Evolutionary conservation across 2,329 filamentous ascomycete species (phyloP), one percentile per base, ranked within the genome.

Genomic region (Scolecobasidium constrictum): DNA sequence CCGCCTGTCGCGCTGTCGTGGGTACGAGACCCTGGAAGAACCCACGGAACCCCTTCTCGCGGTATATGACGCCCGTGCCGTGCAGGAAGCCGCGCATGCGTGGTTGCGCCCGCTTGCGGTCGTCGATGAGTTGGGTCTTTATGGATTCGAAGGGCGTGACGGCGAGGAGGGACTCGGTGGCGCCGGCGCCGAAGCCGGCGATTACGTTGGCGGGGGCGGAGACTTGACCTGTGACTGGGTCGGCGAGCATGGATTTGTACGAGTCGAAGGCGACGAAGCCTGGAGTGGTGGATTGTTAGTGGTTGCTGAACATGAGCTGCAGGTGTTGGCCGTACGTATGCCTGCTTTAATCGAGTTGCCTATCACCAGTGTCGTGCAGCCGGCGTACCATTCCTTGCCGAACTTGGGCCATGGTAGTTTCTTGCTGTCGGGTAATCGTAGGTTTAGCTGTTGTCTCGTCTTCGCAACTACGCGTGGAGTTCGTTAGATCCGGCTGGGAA

Each of bases 21-120:
- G 92, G 92, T 6, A 93, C 80, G 56, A 98, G 92, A 18, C 92
- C 92, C 60, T 96, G 87, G 73, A 98, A 94, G 71, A 98, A 96
- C 38, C 90, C 92, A 26, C 82, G 75, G 28, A 95, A 58, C 18
- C 92, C 92, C 53, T 90, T 81, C 60, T 98, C 92, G 48, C 83
- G 78, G 31, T 80, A 81, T 48, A 98, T 96, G 46, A 96, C 75
- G 42, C 77, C 79, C 12, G 87, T 83, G 40, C 90, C 92, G 61
- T 96, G 85, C 15, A 96, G 68, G 66, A 98, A 95, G 19, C 92
- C 92, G 47, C 80, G 77, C 78, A 98, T 81, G 13, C 90, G 80
- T 23, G 92, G 92, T 28, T 86, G 85, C 20, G 77, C 71, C 3
- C 76, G 73, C 68, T 98, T 98, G 53, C 85, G 83, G 64, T 98